These are phyloP conservation scores for Leishmania arabica DNA, from an alignment of 208 protist species.

Conservation along the genomic window DNA sequence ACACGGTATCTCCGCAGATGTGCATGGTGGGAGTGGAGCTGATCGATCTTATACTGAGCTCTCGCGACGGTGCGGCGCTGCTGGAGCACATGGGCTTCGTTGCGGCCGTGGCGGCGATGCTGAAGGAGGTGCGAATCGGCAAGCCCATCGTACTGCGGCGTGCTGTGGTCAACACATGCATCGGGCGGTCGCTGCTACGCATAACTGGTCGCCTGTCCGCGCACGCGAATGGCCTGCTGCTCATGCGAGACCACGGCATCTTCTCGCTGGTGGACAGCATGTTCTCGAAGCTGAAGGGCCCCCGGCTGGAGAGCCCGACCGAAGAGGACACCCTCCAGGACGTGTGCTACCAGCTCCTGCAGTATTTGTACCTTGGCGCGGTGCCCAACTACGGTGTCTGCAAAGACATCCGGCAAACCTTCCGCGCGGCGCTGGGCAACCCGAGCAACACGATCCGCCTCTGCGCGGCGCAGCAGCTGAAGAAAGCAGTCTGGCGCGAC, in stretches of 20 bases:
- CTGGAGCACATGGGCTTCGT: conserved; percentile 61
- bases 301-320: conserved; percentile 35
- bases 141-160: conserved; percentile 54
- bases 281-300: conserved; percentile 62
- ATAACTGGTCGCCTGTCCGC: conserved; percentile 78
- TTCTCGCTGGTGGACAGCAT: conserved; percentile 73
- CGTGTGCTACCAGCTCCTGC: conserved; percentile 79
- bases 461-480: conserved; percentile 76
- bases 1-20: conserved; percentile 53
- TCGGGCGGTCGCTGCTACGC: conserved; percentile 75
- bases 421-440: conserved; percentile 67
- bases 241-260: conserved; percentile 76
- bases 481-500: conserved; percentile 81
- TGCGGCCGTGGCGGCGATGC: conserved; percentile 42
- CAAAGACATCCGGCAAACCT: conserved; percentile 80
- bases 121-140: conserved; percentile 70
- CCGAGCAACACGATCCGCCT: conserved; percentile 70
- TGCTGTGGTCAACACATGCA: conserved; percentile 51
- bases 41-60: conserved; percentile 78
- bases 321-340: conserved; percentile 67
- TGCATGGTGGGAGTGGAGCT: conserved; percentile 74
- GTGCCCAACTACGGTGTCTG: conserved; percentile 92
- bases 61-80: conserved; percentile 60
- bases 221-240: conserved; percentile 81
- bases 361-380: conserved; percentile 71